These are phyloP conservation scores for Pseudozyma tsukubaensis DNA, from an alignment of 1,284 basidiomycete species.

Conservation along the genomic window DNA sequence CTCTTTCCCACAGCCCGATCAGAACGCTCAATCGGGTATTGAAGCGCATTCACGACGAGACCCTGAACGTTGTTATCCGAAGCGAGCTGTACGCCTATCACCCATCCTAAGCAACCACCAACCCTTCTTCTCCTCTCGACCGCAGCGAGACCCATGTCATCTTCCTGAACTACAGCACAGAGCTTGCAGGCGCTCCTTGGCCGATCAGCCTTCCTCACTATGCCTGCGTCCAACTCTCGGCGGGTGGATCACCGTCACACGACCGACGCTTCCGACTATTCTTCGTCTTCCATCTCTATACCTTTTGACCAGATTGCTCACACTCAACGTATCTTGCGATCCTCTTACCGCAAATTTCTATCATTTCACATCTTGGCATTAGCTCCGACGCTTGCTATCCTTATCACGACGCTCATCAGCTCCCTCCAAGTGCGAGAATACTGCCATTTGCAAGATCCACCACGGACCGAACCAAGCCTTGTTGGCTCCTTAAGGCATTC, in stretches of 20 bases:
- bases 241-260: background rate
- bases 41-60: background rate
- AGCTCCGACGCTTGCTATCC: constrained; percentile 22
- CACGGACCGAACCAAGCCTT: background rate
- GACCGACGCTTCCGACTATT: constrained; percentile 17
- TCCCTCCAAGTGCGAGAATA: constrained; percentile 26
- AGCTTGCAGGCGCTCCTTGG: constrained; percentile 5
- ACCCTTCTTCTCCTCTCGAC: background rate
- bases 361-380: constrained; percentile 27
- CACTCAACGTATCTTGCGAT: constrained; percentile 17
- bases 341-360: constrained; percentile 36
- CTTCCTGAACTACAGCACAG: background rate
- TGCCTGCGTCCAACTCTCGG: constrained; percentile 8
- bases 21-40: background rate
- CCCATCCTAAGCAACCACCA: background rate
- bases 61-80: background rate
- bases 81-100: background rate
- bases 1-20: background rate
- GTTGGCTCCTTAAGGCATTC: background rate
- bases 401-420: constrained; percentile 22
- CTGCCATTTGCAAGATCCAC: constrained; percentile 31
- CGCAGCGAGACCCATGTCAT: background rate
- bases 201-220: background rate
- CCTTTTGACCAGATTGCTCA: constrained; percentile 15
- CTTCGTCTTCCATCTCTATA: constrained; percentile 25